Evolutionary conservation across 257 asterid species (phyloP).

Genomic region (Solanum peruvianum): DNA sequence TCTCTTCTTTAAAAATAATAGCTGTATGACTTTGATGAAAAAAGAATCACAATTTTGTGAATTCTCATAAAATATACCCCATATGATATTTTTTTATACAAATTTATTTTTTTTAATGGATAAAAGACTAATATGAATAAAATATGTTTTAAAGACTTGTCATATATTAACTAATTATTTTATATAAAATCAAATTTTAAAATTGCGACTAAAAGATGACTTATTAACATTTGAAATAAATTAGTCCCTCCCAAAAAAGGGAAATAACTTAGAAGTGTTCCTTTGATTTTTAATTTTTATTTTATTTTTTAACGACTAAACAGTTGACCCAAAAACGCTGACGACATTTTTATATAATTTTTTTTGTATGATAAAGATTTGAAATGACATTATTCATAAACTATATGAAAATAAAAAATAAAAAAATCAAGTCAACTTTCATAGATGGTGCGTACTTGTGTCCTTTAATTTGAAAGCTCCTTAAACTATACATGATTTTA

Average conservation of each 20-base stretch:
- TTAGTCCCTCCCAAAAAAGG: no score
- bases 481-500: neutral
- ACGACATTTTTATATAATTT: neutral
- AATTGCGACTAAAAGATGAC: neutral
- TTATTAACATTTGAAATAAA: neutral
- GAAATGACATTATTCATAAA: neutral
- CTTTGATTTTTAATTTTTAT: neutral
- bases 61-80: neutral
- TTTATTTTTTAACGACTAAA: neutral
- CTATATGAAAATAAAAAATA: neutral
- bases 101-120: neutral
- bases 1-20: neutral
- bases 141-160: neutral
- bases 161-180: neutral
- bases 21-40: neutral
- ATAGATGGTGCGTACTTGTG: neutral
- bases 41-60: neutral
- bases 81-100: neutral
- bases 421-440: neutral
- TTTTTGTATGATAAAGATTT: neutral
- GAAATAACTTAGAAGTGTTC: neutral
- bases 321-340: neutral
- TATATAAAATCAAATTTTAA: no score
- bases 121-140: neutral
- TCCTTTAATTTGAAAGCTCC: neutral